Percentiles rank a stretch among this genome's conserved stretches.
Evolutionary conservation across 2,329 filamentous ascomycete species (phyloP).

Genomic region (Ascochyta pisi): DNA sequence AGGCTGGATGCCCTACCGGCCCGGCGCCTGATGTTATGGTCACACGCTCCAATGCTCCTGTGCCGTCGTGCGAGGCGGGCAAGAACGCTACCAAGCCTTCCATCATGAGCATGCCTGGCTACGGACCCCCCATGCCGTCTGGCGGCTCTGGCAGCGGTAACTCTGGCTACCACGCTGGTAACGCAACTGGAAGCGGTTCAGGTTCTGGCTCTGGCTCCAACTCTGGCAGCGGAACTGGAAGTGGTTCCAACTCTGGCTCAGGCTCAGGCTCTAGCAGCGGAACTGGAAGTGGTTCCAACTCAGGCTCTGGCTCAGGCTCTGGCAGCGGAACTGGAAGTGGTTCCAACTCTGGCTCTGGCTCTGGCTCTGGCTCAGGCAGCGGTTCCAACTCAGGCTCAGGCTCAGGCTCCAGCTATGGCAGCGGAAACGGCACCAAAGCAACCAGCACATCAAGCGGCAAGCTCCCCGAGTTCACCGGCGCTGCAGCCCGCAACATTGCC

Average conservation of each 20-base stretch:
- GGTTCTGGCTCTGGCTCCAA: background rate
- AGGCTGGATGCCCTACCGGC: conserved; percentile 24
- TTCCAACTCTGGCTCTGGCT: too few species aligned
- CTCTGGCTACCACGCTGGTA: background rate
- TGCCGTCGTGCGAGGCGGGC: conserved; percentile 24
- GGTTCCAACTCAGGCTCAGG: background rate
- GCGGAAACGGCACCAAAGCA: too few species aligned
- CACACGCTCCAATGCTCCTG: conserved; percentile 22
- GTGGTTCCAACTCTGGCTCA: background rate
- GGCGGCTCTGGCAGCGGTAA: background rate
- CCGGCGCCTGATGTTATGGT: conserved; percentile 26
- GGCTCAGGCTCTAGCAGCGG: background rate
- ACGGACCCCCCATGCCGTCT: conserved; percentile 5
- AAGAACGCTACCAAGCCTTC: conserved; percentile 29
- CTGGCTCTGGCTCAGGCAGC: too few species aligned
- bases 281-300: background rate
- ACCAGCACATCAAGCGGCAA: background rate
- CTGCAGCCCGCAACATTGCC: background rate
- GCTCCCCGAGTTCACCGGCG: conserved; percentile 19
- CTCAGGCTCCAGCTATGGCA: background rate
- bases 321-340: background rate
- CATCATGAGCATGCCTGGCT: conserved; percentile 24
- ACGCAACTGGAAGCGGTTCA: too few species aligned
- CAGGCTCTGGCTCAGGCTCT: background rate
- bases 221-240: too few species aligned